Conservation (phyloP, 345 rosid species). For the Eucalyptus erythrocorys region DNA sequence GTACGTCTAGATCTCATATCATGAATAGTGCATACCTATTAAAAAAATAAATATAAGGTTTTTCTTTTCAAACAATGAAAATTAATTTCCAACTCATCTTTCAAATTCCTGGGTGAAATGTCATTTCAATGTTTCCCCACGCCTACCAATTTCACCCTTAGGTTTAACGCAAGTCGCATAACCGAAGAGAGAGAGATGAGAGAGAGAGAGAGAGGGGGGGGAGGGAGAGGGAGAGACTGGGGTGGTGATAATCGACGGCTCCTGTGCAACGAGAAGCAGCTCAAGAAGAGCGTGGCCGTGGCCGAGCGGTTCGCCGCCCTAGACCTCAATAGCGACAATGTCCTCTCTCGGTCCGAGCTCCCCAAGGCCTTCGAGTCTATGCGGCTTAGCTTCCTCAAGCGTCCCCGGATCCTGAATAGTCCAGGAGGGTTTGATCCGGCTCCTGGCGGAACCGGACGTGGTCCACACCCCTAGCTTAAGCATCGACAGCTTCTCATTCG, state of each 20-base stretch:
- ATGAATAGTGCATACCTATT: no score
- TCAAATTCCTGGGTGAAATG: no score
- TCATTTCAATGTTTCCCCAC: no score
- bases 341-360: not conserved
- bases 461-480: not conserved
- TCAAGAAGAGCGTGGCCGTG: not conserved
- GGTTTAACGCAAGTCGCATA: no score
- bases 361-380: not conserved
- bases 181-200: not conserved
- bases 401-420: not conserved
- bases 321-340: not conserved
- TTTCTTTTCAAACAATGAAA: no score
- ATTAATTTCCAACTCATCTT: no score
- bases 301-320: not conserved
- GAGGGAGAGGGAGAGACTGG: not conserved
- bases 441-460: not conserved
- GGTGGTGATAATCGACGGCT: conserved; percentile 2
- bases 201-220: not conserved
- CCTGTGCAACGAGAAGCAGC: not conserved
- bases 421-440: not conserved
- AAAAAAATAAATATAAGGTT: no score
- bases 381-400: conserved; percentile 2
- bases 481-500: not conserved
- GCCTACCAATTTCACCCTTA: no score
- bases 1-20: no score